Evolutionary conservation across 495 filamentous ascomycete genomes (phyloP).

Genomic region (Podospora pseudopauciseta): DNA sequence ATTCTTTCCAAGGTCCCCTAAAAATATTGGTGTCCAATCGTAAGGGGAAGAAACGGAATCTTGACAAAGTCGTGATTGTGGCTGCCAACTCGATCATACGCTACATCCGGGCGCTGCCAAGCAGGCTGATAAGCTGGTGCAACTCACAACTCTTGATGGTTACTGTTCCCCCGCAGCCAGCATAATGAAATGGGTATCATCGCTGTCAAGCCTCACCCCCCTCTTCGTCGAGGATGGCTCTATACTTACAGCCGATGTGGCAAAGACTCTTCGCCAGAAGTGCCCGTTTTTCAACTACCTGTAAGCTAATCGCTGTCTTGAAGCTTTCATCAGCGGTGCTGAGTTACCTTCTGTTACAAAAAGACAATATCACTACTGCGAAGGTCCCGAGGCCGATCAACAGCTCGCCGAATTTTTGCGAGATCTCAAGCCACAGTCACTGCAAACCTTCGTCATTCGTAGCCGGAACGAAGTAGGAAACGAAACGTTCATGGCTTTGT

Average conservation of each 20-base stretch:
- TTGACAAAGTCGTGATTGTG: constrained; percentile 22
- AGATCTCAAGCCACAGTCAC: constrained; percentile 52
- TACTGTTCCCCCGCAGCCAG: constrained; percentile 25
- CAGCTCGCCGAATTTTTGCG: constrained; percentile 57
- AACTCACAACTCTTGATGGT: constrained; percentile 48
- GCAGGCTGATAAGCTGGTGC: constrained; percentile 17
- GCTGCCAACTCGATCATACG: constrained; percentile 33
- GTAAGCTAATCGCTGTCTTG: background rate
- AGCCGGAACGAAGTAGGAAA: constrained; percentile 48
- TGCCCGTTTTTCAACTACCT: constrained; percentile 62
- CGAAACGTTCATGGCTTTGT: constrained; percentile 57
- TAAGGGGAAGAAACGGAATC: constrained; percentile 12
- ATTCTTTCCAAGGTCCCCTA: constrained; percentile 43
- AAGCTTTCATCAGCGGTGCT: background rate
- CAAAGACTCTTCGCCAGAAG: constrained; percentile 49
- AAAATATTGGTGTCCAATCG: constrained; percentile 13
- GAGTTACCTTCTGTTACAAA: background rate
- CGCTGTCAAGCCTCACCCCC: constrained; percentile 36
- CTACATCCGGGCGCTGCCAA: constrained; percentile 35
- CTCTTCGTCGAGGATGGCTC: constrained; percentile 57
- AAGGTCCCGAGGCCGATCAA: constrained; percentile 46
- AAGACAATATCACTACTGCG: constrained; percentile 45
- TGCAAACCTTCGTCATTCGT: constrained; percentile 57
- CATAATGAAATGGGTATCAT: constrained; percentile 37
- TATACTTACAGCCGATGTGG: constrained; percentile 50